A percentile compares a stretch with the other conserved stretches of the same genome.
These are phyloP conservation scores for Chaetothyriales sp. DNA, from an alignment of 2,329 filamentous ascomycete species.

Conservation along the genomic window DNA sequence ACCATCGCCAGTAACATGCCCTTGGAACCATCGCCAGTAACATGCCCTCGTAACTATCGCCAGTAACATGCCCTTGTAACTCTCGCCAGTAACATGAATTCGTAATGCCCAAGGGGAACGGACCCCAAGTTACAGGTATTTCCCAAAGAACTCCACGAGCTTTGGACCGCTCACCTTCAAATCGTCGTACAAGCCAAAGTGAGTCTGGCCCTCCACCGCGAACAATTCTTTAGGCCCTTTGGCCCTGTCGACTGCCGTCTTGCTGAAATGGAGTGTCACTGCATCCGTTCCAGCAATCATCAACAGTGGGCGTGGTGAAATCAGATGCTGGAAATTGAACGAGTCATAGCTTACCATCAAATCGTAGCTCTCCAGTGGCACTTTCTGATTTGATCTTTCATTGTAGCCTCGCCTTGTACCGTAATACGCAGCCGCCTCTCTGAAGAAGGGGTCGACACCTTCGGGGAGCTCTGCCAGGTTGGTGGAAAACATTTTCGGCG, in stretches of 20 bases:
- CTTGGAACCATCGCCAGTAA: no score
- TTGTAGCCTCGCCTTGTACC: conserved; percentile 13
- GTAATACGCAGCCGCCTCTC: conserved; percentile 16
- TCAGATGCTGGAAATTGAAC: conserved; percentile 14
- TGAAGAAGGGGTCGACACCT: conserved; percentile 6
- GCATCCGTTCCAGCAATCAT: conserved; percentile 20
- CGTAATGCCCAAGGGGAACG: background rate
- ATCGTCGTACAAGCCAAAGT: conserved; percentile 20
- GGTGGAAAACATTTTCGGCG: conserved; percentile 3
- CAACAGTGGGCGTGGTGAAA: conserved; percentile 19
- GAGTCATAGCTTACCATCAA: conserved; percentile 16
- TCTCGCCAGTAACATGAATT: no score
- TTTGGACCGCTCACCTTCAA: conserved; percentile 5
- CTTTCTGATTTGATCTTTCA: conserved; percentile 8
- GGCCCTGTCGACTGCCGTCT: conserved; percentile 15
- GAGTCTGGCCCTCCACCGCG: conserved; percentile 15
- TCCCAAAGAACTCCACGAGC: conserved; percentile 5
- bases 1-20: no score
- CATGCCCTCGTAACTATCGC: no score
- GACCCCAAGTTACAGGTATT: background rate
- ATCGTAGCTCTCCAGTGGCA: conserved; percentile 11
- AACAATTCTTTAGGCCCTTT: conserved; percentile 21
- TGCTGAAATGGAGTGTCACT: conserved; percentile 17
- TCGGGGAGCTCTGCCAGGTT: conserved; percentile 2
- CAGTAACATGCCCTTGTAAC: no score